Evolutionary conservation across 768 basidiomycete species (phyloP).

Genomic region (Leccinum fibrillosum): DNA sequence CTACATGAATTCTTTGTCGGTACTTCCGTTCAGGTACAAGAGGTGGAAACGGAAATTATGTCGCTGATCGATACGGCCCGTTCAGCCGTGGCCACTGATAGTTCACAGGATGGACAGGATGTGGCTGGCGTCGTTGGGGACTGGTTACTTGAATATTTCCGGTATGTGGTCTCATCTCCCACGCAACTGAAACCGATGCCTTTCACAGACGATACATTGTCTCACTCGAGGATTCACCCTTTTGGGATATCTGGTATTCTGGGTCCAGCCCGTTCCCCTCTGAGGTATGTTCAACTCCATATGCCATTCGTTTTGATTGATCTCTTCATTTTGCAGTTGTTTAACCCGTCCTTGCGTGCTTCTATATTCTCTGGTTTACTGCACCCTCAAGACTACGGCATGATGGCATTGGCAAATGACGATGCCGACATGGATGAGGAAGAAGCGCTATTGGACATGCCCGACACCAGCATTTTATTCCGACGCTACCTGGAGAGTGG

Average conservation of each 20-base stretch:
- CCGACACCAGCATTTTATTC: slow-evolving; percentile 78
- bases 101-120: slow-evolving; percentile 17
- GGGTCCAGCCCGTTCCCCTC: slow-evolving; percentile 61
- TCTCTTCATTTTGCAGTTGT: slow-evolving; percentile 37
- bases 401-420: neutral
- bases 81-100: slow-evolving; percentile 13
- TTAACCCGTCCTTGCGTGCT: slow-evolving; percentile 69
- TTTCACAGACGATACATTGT: slow-evolving; percentile 38
- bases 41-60: slow-evolving; percentile 33
- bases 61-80: slow-evolving; percentile 24
- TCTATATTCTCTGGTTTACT: slow-evolving; percentile 59
- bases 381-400: slow-evolving; percentile 49
- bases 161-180: slow-evolving; percentile 33
- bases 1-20: slow-evolving; percentile 38
- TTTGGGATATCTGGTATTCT: slow-evolving; percentile 78
- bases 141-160: slow-evolving; percentile 51
- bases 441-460: slow-evolving; percentile 48
- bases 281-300: slow-evolving; percentile 44
- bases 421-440: slow-evolving; percentile 24
- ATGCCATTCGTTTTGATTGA: neutral
- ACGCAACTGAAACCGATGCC: neutral
- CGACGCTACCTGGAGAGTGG: slow-evolving; percentile 74
- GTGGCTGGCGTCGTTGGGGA: slow-evolving; percentile 35
- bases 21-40: slow-evolving; percentile 31
- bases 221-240: slow-evolving; percentile 45